phyloP scores from a whole-genome alignment of 495 filamentous ascomycete species.

The Hyaloscypha finlandica region DNA sequence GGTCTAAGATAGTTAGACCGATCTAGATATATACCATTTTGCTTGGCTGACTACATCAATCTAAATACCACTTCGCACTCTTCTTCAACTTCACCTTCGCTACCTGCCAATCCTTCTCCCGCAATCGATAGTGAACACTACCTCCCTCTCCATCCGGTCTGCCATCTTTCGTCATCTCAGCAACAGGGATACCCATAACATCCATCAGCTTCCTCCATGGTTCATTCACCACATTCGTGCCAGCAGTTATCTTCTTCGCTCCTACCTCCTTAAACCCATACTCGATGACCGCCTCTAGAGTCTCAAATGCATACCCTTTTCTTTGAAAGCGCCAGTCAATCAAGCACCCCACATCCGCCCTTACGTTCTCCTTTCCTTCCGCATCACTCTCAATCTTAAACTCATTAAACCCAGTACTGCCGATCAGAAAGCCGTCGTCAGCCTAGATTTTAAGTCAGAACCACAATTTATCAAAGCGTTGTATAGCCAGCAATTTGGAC shows the following conservation, averaged over 20 bases:
- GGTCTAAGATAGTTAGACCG: not conserved
- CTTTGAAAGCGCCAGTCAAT: conserved; percentile 15
- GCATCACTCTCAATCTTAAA: not conserved
- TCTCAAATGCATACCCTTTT: conserved; percentile 13
- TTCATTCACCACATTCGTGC: conserved; percentile 8
- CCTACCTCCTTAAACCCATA: conserved; percentile 15
- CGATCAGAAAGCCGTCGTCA: conserved; percentile 13
- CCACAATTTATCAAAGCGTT: not conserved
- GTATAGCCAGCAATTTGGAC: no score
- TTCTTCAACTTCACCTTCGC: conserved; percentile 7
- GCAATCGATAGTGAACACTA: conserved; percentile 3
- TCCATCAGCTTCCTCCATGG: conserved; percentile 18
- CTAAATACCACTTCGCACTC: conserved; percentile 20
- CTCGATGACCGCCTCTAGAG: conserved; percentile 17
- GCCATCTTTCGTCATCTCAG: not conserved
- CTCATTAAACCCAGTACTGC: conserved; percentile 18
- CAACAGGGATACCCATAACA: not conserved
- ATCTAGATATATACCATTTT: not conserved
- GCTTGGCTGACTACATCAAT: not conserved
- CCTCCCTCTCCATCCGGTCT: not conserved
- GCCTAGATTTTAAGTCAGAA: not conserved
- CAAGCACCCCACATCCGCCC: conserved; percentile 10
- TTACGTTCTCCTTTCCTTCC: not conserved
- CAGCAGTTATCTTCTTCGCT: conserved; percentile 4
- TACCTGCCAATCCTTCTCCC: conserved; percentile 1